Conservation (phyloP, 106 monocot species). For the Alisma plantagoaquatica region DNA sequence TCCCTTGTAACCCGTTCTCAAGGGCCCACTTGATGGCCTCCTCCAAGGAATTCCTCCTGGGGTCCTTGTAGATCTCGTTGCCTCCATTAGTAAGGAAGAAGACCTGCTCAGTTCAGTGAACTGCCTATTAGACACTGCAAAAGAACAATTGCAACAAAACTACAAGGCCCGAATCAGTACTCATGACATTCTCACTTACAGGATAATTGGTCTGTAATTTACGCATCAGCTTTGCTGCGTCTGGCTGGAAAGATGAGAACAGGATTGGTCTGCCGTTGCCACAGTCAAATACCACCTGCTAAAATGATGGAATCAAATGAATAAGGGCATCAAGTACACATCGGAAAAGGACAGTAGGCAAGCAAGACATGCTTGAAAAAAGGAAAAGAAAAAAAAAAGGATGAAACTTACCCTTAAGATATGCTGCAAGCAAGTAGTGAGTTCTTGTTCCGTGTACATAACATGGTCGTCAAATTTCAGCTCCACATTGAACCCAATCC, state of each 20-base stretch:
- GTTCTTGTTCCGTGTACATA: constrained; percentile 46
- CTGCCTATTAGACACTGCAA: too few species aligned
- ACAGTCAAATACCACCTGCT: constrained; percentile 52
- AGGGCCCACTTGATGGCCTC: constrained; percentile 57
- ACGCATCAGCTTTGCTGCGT: constrained; percentile 55
- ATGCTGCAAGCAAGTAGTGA: constrained; percentile 29
- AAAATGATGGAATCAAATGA: too few species aligned
- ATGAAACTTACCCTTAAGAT: constrained; percentile 41
- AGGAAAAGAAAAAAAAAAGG: too few species aligned
- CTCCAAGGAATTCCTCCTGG: constrained; percentile 73
- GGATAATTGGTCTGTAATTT: constrained; percentile 56
- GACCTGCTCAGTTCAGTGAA: too few species aligned
- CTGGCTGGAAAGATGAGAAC: constrained; percentile 88
- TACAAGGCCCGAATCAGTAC: too few species aligned
- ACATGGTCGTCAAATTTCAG: constrained; percentile 68
- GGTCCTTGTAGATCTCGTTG: constrained; percentile 37
- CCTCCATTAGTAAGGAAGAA: constrained; percentile 91
- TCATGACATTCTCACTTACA: too few species aligned
- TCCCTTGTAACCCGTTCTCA: constrained; percentile 41
- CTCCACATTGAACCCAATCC: constrained; percentile 71
- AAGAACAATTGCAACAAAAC: too few species aligned
- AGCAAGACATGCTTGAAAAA: too few species aligned
- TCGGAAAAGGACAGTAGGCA: too few species aligned
- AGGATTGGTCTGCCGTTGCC: constrained; percentile 46
- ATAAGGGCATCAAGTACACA: too few species aligned